Percentiles rank a stretch among this genome's conserved stretches.
Conservation (phyloP, 345 rosid species). For the Fremontodendron californicum region DNA sequence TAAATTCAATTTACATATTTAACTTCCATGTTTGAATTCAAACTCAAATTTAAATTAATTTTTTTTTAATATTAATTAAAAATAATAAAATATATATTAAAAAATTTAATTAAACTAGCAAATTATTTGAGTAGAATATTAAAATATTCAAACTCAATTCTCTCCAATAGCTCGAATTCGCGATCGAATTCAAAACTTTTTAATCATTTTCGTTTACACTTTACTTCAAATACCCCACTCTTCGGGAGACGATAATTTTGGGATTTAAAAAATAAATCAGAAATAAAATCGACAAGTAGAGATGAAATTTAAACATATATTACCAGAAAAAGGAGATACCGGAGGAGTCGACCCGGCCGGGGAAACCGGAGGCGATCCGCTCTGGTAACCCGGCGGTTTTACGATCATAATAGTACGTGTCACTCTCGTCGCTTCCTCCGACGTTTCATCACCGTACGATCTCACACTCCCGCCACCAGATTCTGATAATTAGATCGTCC, state of each 20-base stretch:
- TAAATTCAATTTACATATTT: no score
- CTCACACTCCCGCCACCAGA: constrained; percentile 46
- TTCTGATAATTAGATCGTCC: constrained; percentile 36
- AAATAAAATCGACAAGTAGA: constrained; percentile 2
- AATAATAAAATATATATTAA: no score
- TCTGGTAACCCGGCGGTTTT: constrained; percentile 79
- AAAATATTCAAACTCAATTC: no score
- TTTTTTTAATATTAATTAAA: no score
- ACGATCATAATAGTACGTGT: constrained; percentile 83
- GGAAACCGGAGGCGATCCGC: constrained; percentile 68
- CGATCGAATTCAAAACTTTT: no score
- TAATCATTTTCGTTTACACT: no score
- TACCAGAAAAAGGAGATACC: constrained; percentile 85
- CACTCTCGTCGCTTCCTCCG: constrained; percentile 49
- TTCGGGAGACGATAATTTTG: constrained; percentile 1
- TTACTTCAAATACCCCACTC: no score
- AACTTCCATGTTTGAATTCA: no score
- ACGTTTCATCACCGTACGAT: constrained; percentile 45
- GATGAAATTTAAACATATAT: not conserved
- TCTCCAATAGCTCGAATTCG: no score
- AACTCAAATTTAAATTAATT: no score
- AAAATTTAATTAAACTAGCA: no score
- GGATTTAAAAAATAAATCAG: not conserved
- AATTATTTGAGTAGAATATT: no score
- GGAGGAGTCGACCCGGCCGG: constrained; percentile 87